Conservation (phyloP, 225 moss, liverwort and hornwort genomes). For the Antitrichia curtipendula region DNA sequence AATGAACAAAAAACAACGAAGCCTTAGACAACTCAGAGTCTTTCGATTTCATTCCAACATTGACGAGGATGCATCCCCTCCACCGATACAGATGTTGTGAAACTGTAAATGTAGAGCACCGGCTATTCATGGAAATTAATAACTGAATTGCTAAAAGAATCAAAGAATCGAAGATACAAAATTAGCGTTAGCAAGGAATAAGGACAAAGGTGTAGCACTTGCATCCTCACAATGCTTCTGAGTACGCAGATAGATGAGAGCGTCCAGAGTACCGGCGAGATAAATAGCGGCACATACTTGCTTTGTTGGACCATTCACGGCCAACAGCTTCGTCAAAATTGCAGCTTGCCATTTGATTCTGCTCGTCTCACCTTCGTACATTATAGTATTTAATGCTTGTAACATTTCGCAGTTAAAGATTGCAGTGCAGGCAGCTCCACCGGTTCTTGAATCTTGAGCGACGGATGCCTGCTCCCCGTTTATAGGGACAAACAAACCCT, state of each 20-base stretch:
- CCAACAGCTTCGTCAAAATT: neutral
- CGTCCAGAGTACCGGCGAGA: neutral
- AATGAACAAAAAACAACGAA: neutral
- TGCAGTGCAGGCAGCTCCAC: neutral
- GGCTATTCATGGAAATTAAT: neutral
- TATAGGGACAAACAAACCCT: neutral
- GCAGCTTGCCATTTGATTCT: constrained; percentile 12
- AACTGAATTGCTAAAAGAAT: neutral
- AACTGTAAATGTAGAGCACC: neutral
- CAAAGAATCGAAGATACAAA: neutral
- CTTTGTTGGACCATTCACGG: constrained; percentile 3
- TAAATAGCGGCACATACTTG: neutral
- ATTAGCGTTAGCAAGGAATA: neutral
- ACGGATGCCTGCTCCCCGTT: neutral
- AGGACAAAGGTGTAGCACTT: neutral
- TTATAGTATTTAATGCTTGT: neutral
- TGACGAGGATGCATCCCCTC: neutral
- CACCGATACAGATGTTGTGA: neutral
- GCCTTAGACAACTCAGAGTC: neutral
- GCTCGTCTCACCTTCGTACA: neutral
- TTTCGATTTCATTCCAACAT: neutral
- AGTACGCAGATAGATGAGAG: neutral
- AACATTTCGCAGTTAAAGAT: neutral
- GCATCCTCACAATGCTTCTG: neutral
- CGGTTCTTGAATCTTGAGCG: neutral